phyloP scores from a whole-genome alignment of 2,329 filamentous ascomycete genomes.

The Aureobasidium sp. region DNA sequence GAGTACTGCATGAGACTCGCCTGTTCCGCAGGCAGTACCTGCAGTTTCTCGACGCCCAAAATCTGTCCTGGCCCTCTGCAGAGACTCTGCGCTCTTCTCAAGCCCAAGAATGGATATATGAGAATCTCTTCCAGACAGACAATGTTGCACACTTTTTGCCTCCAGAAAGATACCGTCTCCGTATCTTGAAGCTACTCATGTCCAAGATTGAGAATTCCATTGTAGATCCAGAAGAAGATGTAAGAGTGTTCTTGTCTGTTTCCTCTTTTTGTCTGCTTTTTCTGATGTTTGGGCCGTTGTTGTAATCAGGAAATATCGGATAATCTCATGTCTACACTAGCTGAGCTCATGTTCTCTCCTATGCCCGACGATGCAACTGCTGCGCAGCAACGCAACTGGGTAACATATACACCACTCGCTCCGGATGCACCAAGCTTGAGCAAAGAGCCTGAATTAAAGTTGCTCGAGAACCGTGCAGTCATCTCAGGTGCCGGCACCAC shows the following conservation, averaged over 20 bases:
- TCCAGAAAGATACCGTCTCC: conserved; percentile 61
- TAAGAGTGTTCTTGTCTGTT: conserved; percentile 44
- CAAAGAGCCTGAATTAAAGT: conserved; percentile 42
- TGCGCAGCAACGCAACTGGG: conserved; percentile 66
- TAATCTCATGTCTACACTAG: conserved; percentile 64
- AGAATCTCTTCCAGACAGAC: conserved; percentile 57
- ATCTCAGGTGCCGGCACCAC: conserved; percentile 68
- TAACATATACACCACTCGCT: conserved; percentile 56
- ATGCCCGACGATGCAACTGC: conserved; percentile 58
- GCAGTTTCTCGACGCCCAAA: conserved; percentile 59
- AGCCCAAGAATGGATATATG: conserved; percentile 62
- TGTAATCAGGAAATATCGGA: conserved; percentile 69
- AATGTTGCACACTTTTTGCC: conserved; percentile 51
- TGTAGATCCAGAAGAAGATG: conserved; percentile 77
- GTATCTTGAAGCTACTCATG: conserved; percentile 67
- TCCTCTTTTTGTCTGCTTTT: conserved; percentile 20
- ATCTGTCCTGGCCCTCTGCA: conserved; percentile 57
- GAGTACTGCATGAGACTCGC: conserved; percentile 25
- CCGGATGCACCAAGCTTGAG: conserved; percentile 18
- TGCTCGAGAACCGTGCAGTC: conserved; percentile 62
- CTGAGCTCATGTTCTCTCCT: conserved; percentile 56
- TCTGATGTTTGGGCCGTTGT: conserved; percentile 22
- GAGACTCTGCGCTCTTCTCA: conserved; percentile 51
- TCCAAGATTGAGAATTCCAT: conserved; percentile 66
- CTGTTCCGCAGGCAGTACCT: conserved; percentile 68